Percentiles rank a stretch among this genome's conserved stretches.
Conservation (phyloP, 768 basidiomycete species). For the Tylopilus sp. region DNA sequence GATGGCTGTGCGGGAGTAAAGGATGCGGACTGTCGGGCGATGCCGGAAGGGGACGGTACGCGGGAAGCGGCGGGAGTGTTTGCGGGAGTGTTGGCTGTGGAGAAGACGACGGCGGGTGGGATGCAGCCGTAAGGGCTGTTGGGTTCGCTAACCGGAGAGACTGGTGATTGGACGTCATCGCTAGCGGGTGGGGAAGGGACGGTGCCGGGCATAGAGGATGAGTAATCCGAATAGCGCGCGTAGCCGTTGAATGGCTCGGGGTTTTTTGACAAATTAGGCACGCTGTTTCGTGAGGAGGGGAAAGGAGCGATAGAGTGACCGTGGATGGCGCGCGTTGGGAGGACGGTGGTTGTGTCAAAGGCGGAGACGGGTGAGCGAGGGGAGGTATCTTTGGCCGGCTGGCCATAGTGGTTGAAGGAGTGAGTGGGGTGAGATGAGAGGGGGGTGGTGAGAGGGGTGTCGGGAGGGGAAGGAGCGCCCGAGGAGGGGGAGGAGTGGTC, state of each 20-base stretch:
- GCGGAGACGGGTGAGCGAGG: constrained; percentile 40
- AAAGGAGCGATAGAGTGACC: constrained; percentile 35
- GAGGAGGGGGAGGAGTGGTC: constrained; percentile 58
- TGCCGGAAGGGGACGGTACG: constrained; percentile 30
- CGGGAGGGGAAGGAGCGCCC: constrained; percentile 34
- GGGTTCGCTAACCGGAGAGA: constrained; percentile 31
- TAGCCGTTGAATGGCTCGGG: constrained; percentile 67
- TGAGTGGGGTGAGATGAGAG: constrained; percentile 34
- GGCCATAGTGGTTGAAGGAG: constrained; percentile 31
- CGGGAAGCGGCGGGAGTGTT: constrained; percentile 50
- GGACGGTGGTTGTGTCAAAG: constrained; percentile 53
- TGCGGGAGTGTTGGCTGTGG: constrained; percentile 42
- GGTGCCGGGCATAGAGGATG: constrained; percentile 58
- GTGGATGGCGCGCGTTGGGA: constrained; percentile 42
- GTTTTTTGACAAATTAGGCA: constrained; percentile 29
- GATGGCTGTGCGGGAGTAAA: constrained; percentile 13
- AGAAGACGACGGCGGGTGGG: constrained; percentile 64
- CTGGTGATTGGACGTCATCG: constrained; percentile 27
- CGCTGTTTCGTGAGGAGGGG: constrained; percentile 28
- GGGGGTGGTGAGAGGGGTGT: constrained; percentile 44
- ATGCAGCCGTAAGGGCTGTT: constrained; percentile 46
- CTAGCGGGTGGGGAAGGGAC: constrained; percentile 32
- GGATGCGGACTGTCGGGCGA: constrained; percentile 16
- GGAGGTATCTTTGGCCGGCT: constrained; percentile 26
- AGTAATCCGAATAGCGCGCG: constrained; percentile 65